Base-by-base conservation (phyloP, 2,329 filamentous ascomycete species). In the Botrytis medusae region DNA sequence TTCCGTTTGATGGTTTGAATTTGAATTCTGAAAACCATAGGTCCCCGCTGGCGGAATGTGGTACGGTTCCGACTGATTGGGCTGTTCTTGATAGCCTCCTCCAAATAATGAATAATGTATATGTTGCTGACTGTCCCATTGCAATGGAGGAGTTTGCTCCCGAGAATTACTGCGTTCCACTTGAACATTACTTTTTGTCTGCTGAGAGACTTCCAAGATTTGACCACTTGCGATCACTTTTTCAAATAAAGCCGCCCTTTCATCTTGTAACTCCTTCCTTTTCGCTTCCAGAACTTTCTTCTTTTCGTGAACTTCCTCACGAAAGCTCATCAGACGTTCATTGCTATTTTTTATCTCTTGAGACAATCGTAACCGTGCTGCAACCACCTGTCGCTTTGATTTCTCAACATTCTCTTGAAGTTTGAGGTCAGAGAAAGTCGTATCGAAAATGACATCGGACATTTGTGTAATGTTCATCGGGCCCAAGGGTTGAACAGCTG, bases 371-470 rank as follows among this genome's bases (percentile, higher is more conserved):
- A 12, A n/a, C 20, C 44, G 34, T 42, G 61, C 70, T 57, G 46
- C 60, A 20, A 67, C 9, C 34, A 67, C 46, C 46, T 72, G 70
- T 14, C 44, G 22, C 14, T 64, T 71, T 4, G 82, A 84, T 29
- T 81, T 77, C 76, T 86, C 84, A 74, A 89, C 85, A 79, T 86
- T 84, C 14, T 86, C 82, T 74, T 86, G 86, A 79, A 88, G 87
- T 3, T 82, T 82, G 80, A 86, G 83, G 69, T 88, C 86, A 18
- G 82, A 83, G 76, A 86, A 86, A 72, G 86, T 83, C 67, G 87
- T 88, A 76, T 88, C 86, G 75, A 88, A 87, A 42, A 88, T 81
- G 1, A 88, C 82, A 74, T 88, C 86, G 25, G 81, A 81, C 78
- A 87, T 82, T 48, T 84, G 81, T 1, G 84, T 83, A 67, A 88